These are phyloP conservation scores for Sugiyamaella valdiviana DNA, from an alignment of 805 yeast genomes.

Conservation along the genomic window DNA sequence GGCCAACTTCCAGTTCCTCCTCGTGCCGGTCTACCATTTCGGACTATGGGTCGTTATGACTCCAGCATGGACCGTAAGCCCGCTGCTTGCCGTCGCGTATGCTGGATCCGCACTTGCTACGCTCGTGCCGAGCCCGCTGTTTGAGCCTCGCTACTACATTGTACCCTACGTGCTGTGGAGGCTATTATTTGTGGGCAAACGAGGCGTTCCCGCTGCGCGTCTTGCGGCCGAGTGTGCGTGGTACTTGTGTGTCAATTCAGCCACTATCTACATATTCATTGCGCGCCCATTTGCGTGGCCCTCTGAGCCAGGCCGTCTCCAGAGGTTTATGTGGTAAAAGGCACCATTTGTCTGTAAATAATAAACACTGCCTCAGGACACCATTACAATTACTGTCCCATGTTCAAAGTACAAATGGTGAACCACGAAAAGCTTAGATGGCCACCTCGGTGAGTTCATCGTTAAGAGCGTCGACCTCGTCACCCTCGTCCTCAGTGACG, in stretches of 20 bases:
- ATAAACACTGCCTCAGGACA: neutral
- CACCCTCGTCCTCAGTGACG: conserved; percentile 4
- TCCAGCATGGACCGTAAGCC: conserved; percentile 29
- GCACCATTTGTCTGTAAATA: neutral
- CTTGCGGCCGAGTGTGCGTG: conserved; percentile 53
- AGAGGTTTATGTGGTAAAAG: conserved; percentile 80
- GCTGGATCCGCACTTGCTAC: conserved; percentile 50
- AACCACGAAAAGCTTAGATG: conserved; percentile 13
- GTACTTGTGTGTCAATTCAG: conserved; percentile 50
- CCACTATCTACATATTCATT: conserved; percentile 51
- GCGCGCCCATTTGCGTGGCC: conserved; percentile 62
- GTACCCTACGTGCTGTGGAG: conserved; percentile 76
- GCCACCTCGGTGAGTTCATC: conserved; percentile 22
- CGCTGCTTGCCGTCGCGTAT: conserved; percentile 35
- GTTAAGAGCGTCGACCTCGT: conserved; percentile 16
- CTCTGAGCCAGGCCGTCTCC: conserved; percentile 48
- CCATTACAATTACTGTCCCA: too few relatives aligned
- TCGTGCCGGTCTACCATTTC: conserved; percentile 70
- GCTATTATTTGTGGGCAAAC: conserved; percentile 36
- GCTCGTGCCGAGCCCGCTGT: conserved; percentile 80
- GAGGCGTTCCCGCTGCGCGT: conserved; percentile 25
- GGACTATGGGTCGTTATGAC: conserved; percentile 14
- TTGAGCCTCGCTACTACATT: conserved; percentile 91
- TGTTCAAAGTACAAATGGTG: too few relatives aligned
- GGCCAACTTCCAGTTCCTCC: conserved; percentile 37